Evolutionary conservation across 345 rosid genomes (phyloP).

Genomic region (Eucalyptus microcorys): DNA sequence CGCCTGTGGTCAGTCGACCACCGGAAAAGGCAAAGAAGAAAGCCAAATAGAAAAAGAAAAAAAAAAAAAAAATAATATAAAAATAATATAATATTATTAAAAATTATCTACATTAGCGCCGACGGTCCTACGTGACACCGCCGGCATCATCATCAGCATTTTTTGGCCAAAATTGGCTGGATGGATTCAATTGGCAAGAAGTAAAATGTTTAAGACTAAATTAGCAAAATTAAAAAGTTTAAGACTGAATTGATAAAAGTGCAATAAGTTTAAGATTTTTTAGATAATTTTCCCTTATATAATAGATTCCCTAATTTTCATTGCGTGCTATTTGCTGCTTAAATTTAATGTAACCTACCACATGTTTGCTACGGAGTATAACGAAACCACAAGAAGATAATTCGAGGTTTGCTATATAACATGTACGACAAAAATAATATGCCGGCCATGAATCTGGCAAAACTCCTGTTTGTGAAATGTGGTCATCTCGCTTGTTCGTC

Average conservation of each 20-base stretch:
- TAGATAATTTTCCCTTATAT: too few relatives aligned
- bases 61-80: too few relatives aligned
- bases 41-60: too few relatives aligned
- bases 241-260: too few relatives aligned
- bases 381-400: not conserved
- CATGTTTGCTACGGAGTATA: not conserved
- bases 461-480: not conserved
- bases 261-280: fast-evolving
- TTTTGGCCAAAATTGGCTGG: fast-evolving
- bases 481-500: not conserved
- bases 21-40: fast-evolving
- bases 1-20: fast-evolving
- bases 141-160: fast-evolving
- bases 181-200: too few relatives aligned
- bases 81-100: too few relatives aligned
- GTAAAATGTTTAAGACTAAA: too few relatives aligned
- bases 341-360: not conserved
- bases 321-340: not conserved
- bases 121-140: fast-evolving
- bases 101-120: fast-evolving
- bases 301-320: not conserved
- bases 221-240: too few relatives aligned
- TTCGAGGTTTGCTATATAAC: not conserved
- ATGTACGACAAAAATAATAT: not conserved
- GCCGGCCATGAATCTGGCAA: not conserved